Evolutionary conservation across 1,284 basidiomycete species (phyloP), one percentile per base, ranked within the genome.

Genomic region (Polyporus tsugae): DNA sequence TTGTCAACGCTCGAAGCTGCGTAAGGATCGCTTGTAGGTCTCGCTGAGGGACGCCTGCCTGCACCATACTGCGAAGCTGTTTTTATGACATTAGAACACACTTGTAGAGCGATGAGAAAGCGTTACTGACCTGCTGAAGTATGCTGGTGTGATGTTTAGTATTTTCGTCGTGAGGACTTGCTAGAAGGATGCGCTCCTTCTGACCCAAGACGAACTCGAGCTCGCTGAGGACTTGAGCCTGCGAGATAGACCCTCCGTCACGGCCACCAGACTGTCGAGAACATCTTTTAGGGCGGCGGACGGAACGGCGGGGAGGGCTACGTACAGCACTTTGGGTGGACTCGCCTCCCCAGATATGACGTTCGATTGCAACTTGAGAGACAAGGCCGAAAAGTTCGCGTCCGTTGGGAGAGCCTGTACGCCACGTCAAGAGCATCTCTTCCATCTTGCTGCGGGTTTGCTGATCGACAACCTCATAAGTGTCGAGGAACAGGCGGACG

Each of bases 391-490:
- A 98, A 2, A 98, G 83, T 77, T 96, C 93, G 67, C 88, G 87
- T n/a, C 92, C 89, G 60, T 85, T 85, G 1, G 92, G 91, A 11
- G 92, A 91, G 42, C 94, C 94, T 41, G 90, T 93, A 39, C 95
- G 87, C 96, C 96, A 98, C 10, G 96, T 96, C 46, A 94, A 82
- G 22, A 98, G 87, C 90, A 98, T 95, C 80, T 98, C 96, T 77
- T 97, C 95, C 93, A 98, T 96, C 81, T 97, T 98, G 78, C 90
- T 88, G 70, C 93, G 91, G 7, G 94, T 97, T 44, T 83, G 82
- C 49, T 90, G 89, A 78, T 97, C 95, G 71, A 97, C 95, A 74
- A 90, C 87, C 65, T 87, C 86, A 80, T 98, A 97, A 38, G 95
- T 91, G 72, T 93, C 89, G 73, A 96, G 83, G 81, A 96, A 98